Evolutionary conservation across 768 basidiomycete species (phyloP).

Genomic region (Mycena albidolilacea): DNA sequence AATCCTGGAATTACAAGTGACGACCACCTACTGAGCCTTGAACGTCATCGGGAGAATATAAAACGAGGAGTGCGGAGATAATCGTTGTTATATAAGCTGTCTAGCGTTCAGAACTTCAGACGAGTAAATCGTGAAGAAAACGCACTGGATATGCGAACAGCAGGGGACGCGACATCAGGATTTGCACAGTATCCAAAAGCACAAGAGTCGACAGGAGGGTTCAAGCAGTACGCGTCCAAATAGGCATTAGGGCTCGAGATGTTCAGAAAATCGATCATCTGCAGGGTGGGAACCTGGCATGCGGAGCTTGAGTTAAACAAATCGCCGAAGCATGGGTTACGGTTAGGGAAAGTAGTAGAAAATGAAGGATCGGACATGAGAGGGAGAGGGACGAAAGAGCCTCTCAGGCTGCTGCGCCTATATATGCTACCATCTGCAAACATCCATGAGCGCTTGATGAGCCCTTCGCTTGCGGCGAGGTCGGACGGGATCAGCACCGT

Average conservation of each 20-base stretch:
- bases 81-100: slow-evolving; percentile 33
- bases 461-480: background rate
- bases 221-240: slow-evolving; percentile 26
- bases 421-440: too few species aligned
- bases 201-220: slow-evolving; percentile 31
- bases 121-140: background rate
- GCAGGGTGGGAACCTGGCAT: slow-evolving; percentile 24
- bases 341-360: slow-evolving; percentile 17
- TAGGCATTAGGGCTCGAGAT: slow-evolving; percentile 22
- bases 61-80: slow-evolving; percentile 29
- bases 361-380: background rate
- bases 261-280: slow-evolving; percentile 32
- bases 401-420: background rate
- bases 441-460: too few species aligned
- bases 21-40: slow-evolving; percentile 13
- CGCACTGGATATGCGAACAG: slow-evolving; percentile 36
- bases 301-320: slow-evolving; percentile 18
- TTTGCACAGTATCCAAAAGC: slow-evolving; percentile 34
- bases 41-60: slow-evolving; percentile 33
- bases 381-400: background rate
- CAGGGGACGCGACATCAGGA: slow-evolving; percentile 36
- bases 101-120: background rate
- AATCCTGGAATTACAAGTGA: background rate
- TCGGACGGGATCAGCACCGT: background rate
- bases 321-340: slow-evolving; percentile 30